Base-by-base conservation (phyloP, 176 grass and related monocot genomes). In the Carex pumila region DNA sequence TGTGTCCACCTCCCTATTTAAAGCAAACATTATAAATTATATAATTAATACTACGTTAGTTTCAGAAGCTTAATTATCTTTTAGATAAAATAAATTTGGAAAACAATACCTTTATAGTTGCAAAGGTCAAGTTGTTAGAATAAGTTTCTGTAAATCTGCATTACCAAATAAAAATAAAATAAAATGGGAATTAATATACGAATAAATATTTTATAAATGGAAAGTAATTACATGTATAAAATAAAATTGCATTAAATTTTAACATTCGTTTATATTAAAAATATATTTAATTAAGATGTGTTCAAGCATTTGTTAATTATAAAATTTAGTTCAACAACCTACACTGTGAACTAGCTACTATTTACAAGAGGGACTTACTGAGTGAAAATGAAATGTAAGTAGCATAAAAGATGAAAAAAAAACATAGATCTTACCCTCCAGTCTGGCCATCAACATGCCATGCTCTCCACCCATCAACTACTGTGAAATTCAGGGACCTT, bases 401-500 rank as follows among this genome's bases (percentile, higher is more conserved):
- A n/a, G 4, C 29, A 41, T 30, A 82, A n/a, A 62, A 13, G 19
- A 37, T 4, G n/a, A 17, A 34, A 15, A 56, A 63, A 11, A 17
- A 19, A 49, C 4, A 64, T 41, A 19, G 12, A 80, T 58, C 73
- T 84, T 14, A 90, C 93, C 90, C 87, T 34, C 71, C 88, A 71
- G 79, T 83, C 69, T 92, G 88, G 18, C 82, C 88, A 53, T 83
- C 59, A 4, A 89, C 30, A 76, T 92, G 82, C 90, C 93, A 95
- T 7, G 88, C 90, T 63, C 90, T 92, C 88, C 88, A 89, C 0
- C 88, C 63, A 56, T 89, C 79, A 5, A 82, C 18, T 5, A 90
- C 74, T 31, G 88, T 59, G 43, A 87, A 89, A 21, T 90, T 90
- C 3, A 95, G 72, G 65, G 90, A 92, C 85, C 84, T 73, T 32